These are phyloP conservation scores for Fusarium brachygibbosum DNA, from an alignment of 2,329 filamentous ascomycete species.

Conservation along the genomic window DNA sequence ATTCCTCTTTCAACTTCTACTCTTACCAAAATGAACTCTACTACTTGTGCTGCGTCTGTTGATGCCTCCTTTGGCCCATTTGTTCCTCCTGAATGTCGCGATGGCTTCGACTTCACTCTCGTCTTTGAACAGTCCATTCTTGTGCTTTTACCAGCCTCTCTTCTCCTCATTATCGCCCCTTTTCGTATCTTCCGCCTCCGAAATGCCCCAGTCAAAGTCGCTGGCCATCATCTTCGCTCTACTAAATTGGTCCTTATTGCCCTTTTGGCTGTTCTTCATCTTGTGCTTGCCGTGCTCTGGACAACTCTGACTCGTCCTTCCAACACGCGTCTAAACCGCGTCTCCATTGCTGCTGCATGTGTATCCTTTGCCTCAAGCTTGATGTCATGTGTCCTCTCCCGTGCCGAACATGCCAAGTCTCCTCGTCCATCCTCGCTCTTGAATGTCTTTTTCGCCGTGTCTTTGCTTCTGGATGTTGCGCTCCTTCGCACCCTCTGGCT, in stretches of 20 bases:
- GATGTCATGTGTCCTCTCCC: slow-evolving; percentile 51
- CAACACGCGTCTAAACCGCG: slow-evolving; percentile 41
- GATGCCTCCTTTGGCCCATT: slow-evolving; percentile 49
- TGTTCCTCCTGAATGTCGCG: slow-evolving; percentile 51
- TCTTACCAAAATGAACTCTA: slow-evolving; percentile 43
- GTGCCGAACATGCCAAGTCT: slow-evolving; percentile 52
- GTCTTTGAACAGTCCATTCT: slow-evolving; percentile 59
- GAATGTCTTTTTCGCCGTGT: slow-evolving; percentile 53
- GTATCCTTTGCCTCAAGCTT: slow-evolving; percentile 53
- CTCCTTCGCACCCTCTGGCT: slow-evolving; percentile 55
- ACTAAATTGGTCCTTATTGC: slow-evolving; percentile 50
- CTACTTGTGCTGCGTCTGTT: slow-evolving; percentile 39
- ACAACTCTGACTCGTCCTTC: slow-evolving; percentile 30
- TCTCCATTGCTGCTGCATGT: slow-evolving; percentile 52
- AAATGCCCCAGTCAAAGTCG: slow-evolving; percentile 47
- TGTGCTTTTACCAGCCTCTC: slow-evolving; percentile 49
- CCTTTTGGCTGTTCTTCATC: slow-evolving; percentile 51
- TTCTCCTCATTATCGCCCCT: slow-evolving; percentile 52
- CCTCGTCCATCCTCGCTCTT: slow-evolving; percentile 52
- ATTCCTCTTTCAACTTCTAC: neutral
- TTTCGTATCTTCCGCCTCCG: slow-evolving; percentile 50
- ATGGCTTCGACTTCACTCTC: slow-evolving; percentile 64
- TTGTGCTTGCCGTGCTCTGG: slow-evolving; percentile 54
- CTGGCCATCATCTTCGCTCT: slow-evolving; percentile 43
- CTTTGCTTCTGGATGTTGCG: slow-evolving; percentile 53